Evolutionary conservation across 345 rosid species (phyloP).

Genomic region (Aquilaria sinensis): DNA sequence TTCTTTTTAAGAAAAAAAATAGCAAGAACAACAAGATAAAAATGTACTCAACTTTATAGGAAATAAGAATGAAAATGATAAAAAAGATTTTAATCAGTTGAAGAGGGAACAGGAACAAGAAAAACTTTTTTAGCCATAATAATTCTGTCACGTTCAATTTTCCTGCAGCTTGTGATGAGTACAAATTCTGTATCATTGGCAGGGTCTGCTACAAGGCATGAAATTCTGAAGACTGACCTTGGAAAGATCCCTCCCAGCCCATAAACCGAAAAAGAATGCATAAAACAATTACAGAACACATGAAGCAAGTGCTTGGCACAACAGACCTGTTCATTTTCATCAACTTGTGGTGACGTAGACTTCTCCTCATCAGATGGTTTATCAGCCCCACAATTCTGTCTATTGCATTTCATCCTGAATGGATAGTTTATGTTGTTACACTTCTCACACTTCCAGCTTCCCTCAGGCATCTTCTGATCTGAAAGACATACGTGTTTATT

Average conservation of each 20-base stretch:
- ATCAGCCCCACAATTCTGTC: conserved; percentile 94
- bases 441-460: conserved; percentile 96
- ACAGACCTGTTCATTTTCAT: conserved; percentile 87
- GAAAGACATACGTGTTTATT: conserved; percentile 16
- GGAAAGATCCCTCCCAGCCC: too few species aligned
- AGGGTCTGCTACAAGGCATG: too few species aligned
- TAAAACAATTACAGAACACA: conserved; percentile 6
- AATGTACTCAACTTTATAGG: conserved; percentile 14
- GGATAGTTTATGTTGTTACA: conserved; percentile 90
- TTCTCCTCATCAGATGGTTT: conserved; percentile 57
- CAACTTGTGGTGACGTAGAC: conserved; percentile 50
- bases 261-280: conserved; percentile 8
- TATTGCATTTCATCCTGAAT: conserved; percentile 82
- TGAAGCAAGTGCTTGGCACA: conserved; percentile 23
- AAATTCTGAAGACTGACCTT: too few species aligned
- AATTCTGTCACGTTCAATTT: too few species aligned
- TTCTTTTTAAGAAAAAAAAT: too few species aligned
- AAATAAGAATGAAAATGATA: too few species aligned
- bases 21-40: conserved; percentile 8
- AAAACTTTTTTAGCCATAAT: too few species aligned
- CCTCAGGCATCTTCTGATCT: conserved; percentile 90
- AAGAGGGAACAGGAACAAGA: too few species aligned
- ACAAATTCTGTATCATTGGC: too few species aligned
- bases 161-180: too few species aligned
- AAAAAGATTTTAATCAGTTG: too few species aligned